phyloP scores from a whole-genome alignment of 306 rosid genomes.

The Neltuma alba region DNA sequence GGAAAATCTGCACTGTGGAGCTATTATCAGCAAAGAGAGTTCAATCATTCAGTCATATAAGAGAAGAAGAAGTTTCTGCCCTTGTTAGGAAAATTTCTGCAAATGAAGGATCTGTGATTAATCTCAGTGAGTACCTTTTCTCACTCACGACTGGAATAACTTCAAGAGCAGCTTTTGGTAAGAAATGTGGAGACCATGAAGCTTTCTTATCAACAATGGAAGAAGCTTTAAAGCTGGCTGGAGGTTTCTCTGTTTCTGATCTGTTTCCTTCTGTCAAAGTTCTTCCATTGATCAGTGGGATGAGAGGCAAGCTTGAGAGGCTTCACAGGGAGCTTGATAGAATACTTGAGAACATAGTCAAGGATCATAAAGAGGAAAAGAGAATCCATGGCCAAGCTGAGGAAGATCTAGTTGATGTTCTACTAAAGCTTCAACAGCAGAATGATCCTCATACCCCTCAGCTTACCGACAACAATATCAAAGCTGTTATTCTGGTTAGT shows the following conservation, averaged over 20 bases:
- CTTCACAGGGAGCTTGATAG: conserved; percentile 10
- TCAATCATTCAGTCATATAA: neutral
- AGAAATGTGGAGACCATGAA: conserved; percentile 4
- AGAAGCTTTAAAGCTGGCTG: conserved; percentile 1
- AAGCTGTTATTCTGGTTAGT: conserved; percentile 41
- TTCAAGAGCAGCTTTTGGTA: conserved; percentile 21
- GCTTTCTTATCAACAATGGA: conserved; percentile 5
- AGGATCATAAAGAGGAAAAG: conserved; percentile 22
- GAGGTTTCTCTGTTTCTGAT: conserved; percentile 34
- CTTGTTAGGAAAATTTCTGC: conserved; percentile 9
- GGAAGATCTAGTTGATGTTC: conserved; percentile 41
- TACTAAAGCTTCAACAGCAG: conserved; percentile 32
- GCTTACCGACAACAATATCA: conserved; percentile 31
- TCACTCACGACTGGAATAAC: conserved; percentile 4
- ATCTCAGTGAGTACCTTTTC: conserved; percentile 29
- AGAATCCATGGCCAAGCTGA: neutral
- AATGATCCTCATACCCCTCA: neutral
- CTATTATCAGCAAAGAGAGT: conserved; percentile 28
- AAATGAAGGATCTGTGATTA: conserved; percentile 32
- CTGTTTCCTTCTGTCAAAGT: conserved; percentile 30
- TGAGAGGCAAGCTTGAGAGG: neutral
- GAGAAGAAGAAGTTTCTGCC: conserved; percentile 36
- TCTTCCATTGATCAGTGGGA: conserved; percentile 4
- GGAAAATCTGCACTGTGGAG: conserved; percentile 31
- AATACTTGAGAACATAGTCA: conserved; percentile 30